Percentiles rank a stretch among this genome's conserved stretches.
Conservation (phyloP, 306 rosid genomes). For the Purshia tridentata region DNA sequence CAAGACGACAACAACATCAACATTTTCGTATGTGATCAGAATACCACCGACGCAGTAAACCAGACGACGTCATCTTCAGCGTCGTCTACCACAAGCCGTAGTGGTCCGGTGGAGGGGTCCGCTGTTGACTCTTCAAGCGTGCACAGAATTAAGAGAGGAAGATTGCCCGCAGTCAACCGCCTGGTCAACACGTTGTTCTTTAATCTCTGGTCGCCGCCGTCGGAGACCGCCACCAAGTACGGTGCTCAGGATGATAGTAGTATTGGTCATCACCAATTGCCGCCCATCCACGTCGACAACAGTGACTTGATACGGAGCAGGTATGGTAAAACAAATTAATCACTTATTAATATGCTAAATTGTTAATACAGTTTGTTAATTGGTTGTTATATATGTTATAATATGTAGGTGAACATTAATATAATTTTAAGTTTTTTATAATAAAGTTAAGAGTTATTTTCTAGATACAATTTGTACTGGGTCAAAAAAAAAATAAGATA, state of each 20-base stretch:
- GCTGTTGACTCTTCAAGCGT: not conserved
- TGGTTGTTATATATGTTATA: too few species aligned
- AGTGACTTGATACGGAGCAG: constrained; percentile 8
- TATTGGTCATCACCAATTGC: not conserved
- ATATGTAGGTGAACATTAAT: too few species aligned
- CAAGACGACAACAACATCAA: not conserved
- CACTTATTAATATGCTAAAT: too few species aligned
- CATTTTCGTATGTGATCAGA: too few species aligned
- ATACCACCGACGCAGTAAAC: not conserved
- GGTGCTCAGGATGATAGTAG: not conserved
- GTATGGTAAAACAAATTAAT: not conserved
- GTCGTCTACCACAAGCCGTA: not conserved
- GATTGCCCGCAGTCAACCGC: constrained; percentile 26
- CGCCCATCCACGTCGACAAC: constrained; percentile 2
- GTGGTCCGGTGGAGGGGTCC: constrained; percentile 11
- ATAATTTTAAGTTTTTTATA: too few species aligned
- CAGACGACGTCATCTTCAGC: constrained; percentile 6
- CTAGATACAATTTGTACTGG: too few species aligned
- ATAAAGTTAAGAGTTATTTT: too few species aligned
- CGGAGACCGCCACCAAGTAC: not conserved
- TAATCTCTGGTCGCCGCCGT: constrained; percentile 26
- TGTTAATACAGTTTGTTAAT: too few species aligned
- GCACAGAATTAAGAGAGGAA: not conserved
- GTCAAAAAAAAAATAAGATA: too few species aligned
- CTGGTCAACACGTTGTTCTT: constrained; percentile 29